Base-by-base conservation (phyloP, 2,329 filamentous ascomycete genomes). In the Sclerotinia subarctica region DNA sequence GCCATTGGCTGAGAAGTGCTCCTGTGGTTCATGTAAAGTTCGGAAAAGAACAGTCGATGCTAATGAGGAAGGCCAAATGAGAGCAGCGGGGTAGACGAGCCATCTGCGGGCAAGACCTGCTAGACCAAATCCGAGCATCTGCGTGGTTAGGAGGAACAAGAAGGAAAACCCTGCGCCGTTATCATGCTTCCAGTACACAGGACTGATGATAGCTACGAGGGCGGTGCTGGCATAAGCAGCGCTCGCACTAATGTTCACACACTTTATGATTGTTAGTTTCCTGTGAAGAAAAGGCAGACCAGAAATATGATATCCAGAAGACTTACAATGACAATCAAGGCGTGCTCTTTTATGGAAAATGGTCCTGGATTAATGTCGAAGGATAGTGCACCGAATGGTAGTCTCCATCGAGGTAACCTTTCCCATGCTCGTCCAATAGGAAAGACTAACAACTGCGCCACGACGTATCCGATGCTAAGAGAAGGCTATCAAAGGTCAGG, bases 321-420 rank as follows among this genome's bases (percentile, higher is more conserved):
- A 51, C 58, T 62, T 32, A 62, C 58, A 72, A 89, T 85, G 24
- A 87, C 85, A 66, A 90, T 88, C 69, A 90, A 83, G 63, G 86
- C 79, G 74, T 90, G 88, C 74, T 90, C 88, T 77, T 90, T 90
- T 74, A 87, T 82, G 73, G 88, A 90, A 77, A 90, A 90, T 0
- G 66, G 67, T 6, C 87, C 87, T 0, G 88, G 87, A 65, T 90
- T 90, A 21, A 80, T 70, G 42, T 76, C 77, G 71, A 79, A 78
- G 24, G 74, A 72, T 5, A 62, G n/a, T 71, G 69, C 5, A 78
- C 79, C 70, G 77, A 83, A 21, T 83, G 72, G 1, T 78, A 83
- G 71, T 88, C 80, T 46, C 82, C 81, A 57, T 74, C 78, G 70
- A 85, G 82, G 0, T 85, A 86, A 53, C 88, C 77, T 24, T 47